Evolutionary conservation across 2,329 filamentous ascomycete species (phyloP).

Genomic region (Aspergillus sp.): DNA sequence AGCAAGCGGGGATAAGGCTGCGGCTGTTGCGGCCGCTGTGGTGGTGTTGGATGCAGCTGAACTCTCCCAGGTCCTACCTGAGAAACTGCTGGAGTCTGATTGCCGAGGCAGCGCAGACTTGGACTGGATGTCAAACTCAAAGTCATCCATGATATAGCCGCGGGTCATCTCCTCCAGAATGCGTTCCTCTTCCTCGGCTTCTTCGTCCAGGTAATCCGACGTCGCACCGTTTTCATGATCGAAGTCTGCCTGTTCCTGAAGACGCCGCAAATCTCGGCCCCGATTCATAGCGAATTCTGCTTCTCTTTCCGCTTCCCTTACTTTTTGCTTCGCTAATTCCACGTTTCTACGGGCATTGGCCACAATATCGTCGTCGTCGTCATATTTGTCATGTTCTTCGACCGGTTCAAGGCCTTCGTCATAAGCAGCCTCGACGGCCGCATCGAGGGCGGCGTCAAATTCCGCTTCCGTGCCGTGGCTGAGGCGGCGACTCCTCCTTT

Average conservation of each 20-base stretch:
- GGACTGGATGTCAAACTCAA: slow-evolving; percentile 68
- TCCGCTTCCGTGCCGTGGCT: slow-evolving; percentile 81
- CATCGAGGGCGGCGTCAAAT: slow-evolving; percentile 91
- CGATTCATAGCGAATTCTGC: slow-evolving; percentile 60
- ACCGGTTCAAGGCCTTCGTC: slow-evolving; percentile 82
- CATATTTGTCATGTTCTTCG: slow-evolving; percentile 31
- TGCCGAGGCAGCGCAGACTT: slow-evolving; percentile 71
- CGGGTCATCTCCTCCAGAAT: slow-evolving; percentile 85
- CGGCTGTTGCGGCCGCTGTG: slow-evolving; percentile 65
- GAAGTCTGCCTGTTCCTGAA: slow-evolving; percentile 28
- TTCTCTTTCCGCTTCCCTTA: slow-evolving; percentile 72
- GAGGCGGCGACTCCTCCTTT: slow-evolving; percentile 66
- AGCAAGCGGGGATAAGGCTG: slow-evolving; percentile 68
- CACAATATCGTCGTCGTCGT: slow-evolving; percentile 33
- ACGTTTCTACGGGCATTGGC: slow-evolving; percentile 63
- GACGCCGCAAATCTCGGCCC: slow-evolving; percentile 57
- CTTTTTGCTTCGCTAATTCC: slow-evolving; percentile 72
- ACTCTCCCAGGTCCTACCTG: slow-evolving; percentile 77
- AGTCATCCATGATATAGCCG: slow-evolving; percentile 79
- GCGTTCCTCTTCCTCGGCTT: slow-evolving; percentile 71
- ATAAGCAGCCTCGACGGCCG: slow-evolving; percentile 93
- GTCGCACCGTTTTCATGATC: slow-evolving; percentile 23
- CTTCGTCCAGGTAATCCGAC: slow-evolving; percentile 57
- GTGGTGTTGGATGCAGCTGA: slow-evolving; percentile 72
- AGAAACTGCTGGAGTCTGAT: slow-evolving; percentile 77